phyloP scores from a whole-genome alignment of 140 eudicot genomes.

The Cichorium intybus region DNA sequence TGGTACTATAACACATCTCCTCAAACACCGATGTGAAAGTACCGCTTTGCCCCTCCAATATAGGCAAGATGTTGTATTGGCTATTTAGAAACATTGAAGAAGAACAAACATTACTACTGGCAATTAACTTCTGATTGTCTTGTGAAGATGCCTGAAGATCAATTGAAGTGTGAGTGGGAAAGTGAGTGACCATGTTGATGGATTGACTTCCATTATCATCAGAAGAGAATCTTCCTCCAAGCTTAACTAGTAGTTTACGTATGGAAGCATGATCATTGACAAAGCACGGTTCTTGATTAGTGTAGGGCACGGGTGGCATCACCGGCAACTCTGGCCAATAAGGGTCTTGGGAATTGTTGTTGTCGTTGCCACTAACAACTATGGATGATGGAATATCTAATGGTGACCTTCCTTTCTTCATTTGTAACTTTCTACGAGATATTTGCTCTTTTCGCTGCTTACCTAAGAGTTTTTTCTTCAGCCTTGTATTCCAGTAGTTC shows the following conservation, averaged over 20 bases:
- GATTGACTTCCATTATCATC: slow-evolving; percentile 22
- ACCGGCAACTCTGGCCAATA: slow-evolving; percentile 45
- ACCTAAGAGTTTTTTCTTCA: slow-evolving; percentile 85
- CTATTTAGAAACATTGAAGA: slow-evolving; percentile 25
- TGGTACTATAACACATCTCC: slow-evolving; percentile 29
- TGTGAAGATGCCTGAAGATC: slow-evolving; percentile 30
- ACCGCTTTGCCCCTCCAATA: slow-evolving; percentile 22
- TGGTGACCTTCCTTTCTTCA: slow-evolving; percentile 34
- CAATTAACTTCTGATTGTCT: slow-evolving; percentile 7
- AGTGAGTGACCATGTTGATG: slow-evolving; percentile 19
- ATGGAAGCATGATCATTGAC: slow-evolving; percentile 57
- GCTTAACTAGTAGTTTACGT: slow-evolving; percentile 54
- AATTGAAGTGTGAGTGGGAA: slow-evolving; percentile 10
- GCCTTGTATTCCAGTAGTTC: slow-evolving; percentile 94
- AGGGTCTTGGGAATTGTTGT: slow-evolving; percentile 27
- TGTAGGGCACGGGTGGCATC: slow-evolving; percentile 42
- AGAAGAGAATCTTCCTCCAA: slow-evolving; percentile 59
- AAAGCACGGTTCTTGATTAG: slow-evolving; percentile 37
- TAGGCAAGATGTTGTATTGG: slow-evolving; percentile 22
- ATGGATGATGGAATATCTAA: slow-evolving; percentile 32
- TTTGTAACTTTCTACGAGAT: slow-evolving; percentile 32
- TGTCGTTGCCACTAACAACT: slow-evolving; percentile 3
- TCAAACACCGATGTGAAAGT: slow-evolving; percentile 32
- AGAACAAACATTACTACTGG: slow-evolving; percentile 21
- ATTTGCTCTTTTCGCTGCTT: slow-evolving; percentile 65